Percentiles rank a stretch among this genome's conserved stretches.
phyloP scores from a whole-genome alignment of 1,284 basidiomycete species.

The Mycosarcoma mackinlayi region DNA sequence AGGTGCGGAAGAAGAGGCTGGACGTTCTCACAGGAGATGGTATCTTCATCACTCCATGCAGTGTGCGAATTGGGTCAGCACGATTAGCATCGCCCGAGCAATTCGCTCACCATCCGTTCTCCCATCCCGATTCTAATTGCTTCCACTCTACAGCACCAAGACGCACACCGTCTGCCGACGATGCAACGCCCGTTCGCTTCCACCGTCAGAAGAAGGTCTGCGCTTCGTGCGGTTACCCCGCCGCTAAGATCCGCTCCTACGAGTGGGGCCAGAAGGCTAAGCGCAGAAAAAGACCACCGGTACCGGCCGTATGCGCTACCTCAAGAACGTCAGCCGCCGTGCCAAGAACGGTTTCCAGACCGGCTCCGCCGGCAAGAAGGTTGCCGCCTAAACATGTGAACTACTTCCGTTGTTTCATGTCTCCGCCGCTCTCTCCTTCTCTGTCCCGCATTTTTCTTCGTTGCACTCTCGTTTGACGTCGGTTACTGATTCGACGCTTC shows the following conservation, averaged over 20 bases:
- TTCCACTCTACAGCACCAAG: slow-evolving; percentile 80
- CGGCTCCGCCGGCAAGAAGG: slow-evolving; percentile 63
- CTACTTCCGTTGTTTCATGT: slow-evolving; percentile 5
- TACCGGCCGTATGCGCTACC: slow-evolving; percentile 93
- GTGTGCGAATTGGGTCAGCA: neutral
- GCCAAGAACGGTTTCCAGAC: slow-evolving; percentile 87
- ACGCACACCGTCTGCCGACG: slow-evolving; percentile 86
- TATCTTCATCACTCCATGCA: neutral
- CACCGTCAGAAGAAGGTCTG: slow-evolving; percentile 98
- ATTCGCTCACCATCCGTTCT: slow-evolving; percentile 20
- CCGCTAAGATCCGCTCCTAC: slow-evolving; percentile 93
- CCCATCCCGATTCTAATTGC: neutral
- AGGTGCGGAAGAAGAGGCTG: too few relatives aligned
- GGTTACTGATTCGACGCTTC: slow-evolving; percentile 10
- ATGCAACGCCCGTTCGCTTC: slow-evolving; percentile 90
- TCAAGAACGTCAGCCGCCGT: slow-evolving; percentile 75
- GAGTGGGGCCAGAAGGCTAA: slow-evolving; percentile 99
- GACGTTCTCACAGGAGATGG: neutral
- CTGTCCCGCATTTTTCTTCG: slow-evolving; percentile 15
- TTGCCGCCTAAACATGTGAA: slow-evolving; percentile 55
- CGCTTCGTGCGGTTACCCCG: slow-evolving; percentile 94
- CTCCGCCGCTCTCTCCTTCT: slow-evolving; percentile 7
- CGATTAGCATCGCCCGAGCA: neutral
- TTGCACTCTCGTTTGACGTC: slow-evolving; percentile 26
- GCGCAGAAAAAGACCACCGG: slow-evolving; percentile 98